Evolutionary conservation across 2,329 filamentous ascomycete species (phyloP), one percentile per base, ranked within the genome.

Genomic region (Ophiocordyceps sinensis): DNA sequence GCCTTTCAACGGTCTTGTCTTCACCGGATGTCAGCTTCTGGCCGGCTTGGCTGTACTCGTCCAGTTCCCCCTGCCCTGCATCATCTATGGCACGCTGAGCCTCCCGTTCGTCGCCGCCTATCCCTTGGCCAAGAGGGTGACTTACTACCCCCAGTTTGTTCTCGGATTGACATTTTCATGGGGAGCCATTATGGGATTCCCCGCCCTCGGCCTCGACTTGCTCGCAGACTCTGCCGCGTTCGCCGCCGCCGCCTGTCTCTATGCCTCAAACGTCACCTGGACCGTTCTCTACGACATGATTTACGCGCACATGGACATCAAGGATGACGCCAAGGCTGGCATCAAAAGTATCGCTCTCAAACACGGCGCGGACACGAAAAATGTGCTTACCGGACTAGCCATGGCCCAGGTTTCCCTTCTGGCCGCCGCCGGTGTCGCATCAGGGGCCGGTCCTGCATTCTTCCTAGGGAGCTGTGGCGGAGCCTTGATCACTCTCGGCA

Each of bases 231-330:
- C 63, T 19, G 60, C 73, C 1, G 82, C 83, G 3, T 56, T 85
- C 43, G 66, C 70, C 4, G 77, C 82, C 2, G 82, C 83, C 1
- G 75, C 69, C 3, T 75, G 74, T 43, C 64, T 94, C 38, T 93
- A 93, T 56, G 64, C 73, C 11, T 86, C 82, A 36, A 91, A 87
- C 51, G 69, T 91, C 21, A 78, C 84, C 3, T 94, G 87, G 87
- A 93, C 85, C 0, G 72, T 93, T 23, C 63, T 93, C 32, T 94
- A 93, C 58, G 86, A 94, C 58, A 93, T 91, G 77, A 86, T 94
- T 28, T 94, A 94, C 59, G 86, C 86, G 13, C 86, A 93, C 57
- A 89, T 91, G 79, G 86, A 94, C 53, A 82, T 89, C 58, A 80
- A 80, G 53, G 85, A 94, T 51, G 86, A 94, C 54, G 77, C 70